Evolutionary conservation across 768 basidiomycete species (phyloP).

Genomic region (Lentinus brumalis): DNA sequence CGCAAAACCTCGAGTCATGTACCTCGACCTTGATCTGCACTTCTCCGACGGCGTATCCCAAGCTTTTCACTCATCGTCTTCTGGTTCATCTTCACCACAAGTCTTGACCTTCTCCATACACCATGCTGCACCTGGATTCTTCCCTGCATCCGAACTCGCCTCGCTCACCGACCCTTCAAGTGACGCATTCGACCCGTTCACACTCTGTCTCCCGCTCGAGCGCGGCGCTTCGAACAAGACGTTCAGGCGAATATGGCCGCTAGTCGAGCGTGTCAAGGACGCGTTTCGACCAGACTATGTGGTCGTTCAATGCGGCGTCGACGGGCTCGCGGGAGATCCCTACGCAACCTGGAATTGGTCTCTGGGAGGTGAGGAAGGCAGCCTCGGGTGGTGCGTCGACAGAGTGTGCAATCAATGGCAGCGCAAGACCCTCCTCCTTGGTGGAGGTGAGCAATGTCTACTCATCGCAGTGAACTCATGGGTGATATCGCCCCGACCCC

Average conservation of each 20-base stretch:
- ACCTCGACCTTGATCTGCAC: slow-evolving; percentile 91
- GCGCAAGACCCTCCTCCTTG: slow-evolving; percentile 68
- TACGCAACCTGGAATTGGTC: slow-evolving; percentile 75
- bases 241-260: slow-evolving; percentile 62
- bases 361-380: slow-evolving; percentile 49
- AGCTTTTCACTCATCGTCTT: slow-evolving; percentile 57
- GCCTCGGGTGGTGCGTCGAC: slow-evolving; percentile 70
- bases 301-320: slow-evolving; percentile 85
- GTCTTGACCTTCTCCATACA: slow-evolving; percentile 78
- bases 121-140: slow-evolving; percentile 82
- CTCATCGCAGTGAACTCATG: not conserved
- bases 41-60: slow-evolving; percentile 88
- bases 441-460: slow-evolving; percentile 56
- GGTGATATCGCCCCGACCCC: not conserved
- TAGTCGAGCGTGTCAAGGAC: slow-evolving; percentile 59
- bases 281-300: slow-evolving; percentile 76
- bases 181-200: slow-evolving; percentile 55
- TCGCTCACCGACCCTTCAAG: slow-evolving; percentile 43
- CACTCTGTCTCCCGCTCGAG: slow-evolving; percentile 77
- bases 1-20: slow-evolving; percentile 70
- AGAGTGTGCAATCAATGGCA: slow-evolving; percentile 54
- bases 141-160: slow-evolving; percentile 62
- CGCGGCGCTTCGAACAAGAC: slow-evolving; percentile 70
- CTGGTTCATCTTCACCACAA: slow-evolving; percentile 34
- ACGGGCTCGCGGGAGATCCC: slow-evolving; percentile 85